Evolutionary conservation across 352 stramenopile genomes (phyloP).

Genomic region (Pythium pyrilobum): DNA sequence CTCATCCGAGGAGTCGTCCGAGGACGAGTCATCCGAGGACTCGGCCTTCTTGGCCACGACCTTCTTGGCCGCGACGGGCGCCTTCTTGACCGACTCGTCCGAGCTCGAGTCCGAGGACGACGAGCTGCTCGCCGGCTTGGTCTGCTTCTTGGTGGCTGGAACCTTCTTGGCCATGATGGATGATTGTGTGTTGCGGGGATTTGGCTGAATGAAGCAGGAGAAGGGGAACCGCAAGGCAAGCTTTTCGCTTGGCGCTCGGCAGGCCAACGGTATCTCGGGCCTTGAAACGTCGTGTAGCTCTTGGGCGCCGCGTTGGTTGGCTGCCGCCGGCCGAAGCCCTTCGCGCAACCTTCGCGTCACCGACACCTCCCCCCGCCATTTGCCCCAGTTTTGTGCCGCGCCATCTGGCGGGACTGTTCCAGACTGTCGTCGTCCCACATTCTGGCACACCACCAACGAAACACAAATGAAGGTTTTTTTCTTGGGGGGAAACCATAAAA

Average conservation of each 20-base stretch:
- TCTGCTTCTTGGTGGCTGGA: conserved; percentile 29
- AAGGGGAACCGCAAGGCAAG: too few relatives aligned
- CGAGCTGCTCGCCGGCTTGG: conserved; percentile 31
- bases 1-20: conserved; percentile 35
- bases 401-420: neutral
- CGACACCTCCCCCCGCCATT: too few relatives aligned
- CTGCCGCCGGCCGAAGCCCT: conserved; percentile 18
- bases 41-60: conserved; percentile 50
- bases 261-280: conserved; percentile 18
- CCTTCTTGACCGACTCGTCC: conserved; percentile 40
- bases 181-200: conserved; percentile 7
- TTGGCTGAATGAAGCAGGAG: too few relatives aligned
- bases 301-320: conserved; percentile 22
- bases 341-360: conserved; percentile 23
- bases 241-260: neutral
- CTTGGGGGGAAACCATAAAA: neutral
- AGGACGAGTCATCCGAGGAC: conserved; percentile 33
- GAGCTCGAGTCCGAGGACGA: conserved; percentile 37
- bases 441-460: neutral
- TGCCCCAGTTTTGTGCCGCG: neutral
- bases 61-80: conserved; percentile 21
- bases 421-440: neutral
- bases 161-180: conserved; percentile 37
- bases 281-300: conserved; percentile 29
- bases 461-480: conserved; percentile 1